Conservation (phyloP, 108 stramenopile species). For the Seminavis robusta region DNA sequence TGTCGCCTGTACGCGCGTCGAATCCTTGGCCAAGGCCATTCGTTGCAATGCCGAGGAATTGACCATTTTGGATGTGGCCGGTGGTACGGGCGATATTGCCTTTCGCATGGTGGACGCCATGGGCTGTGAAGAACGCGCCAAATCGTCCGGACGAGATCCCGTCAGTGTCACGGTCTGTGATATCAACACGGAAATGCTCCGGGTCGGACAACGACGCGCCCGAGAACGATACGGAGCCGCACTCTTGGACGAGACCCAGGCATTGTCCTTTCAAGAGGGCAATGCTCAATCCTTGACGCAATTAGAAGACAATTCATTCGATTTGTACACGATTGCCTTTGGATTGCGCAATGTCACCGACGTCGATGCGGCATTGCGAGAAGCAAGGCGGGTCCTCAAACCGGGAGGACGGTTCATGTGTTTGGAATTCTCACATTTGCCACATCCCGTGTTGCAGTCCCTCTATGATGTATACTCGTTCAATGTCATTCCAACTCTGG, state of each 20-base stretch:
- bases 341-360: slow-evolving; percentile 98
- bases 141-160: slow-evolving; percentile 37
- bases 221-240: slow-evolving; percentile 44
- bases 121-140: slow-evolving; percentile 52
- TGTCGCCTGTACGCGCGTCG: slow-evolving; percentile 65
- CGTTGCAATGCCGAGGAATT: slow-evolving; percentile 16
- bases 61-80: slow-evolving; percentile 92
- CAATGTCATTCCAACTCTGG: slow-evolving; percentile 91
- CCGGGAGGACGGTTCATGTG: slow-evolving; percentile 98
- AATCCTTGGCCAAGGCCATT: slow-evolving; percentile 52
- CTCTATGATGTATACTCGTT: slow-evolving; percentile 93
- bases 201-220: slow-evolving; percentile 83
- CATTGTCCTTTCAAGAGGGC: slow-evolving; percentile 75
- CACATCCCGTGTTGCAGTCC: slow-evolving; percentile 53
- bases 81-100: slow-evolving; percentile 98
- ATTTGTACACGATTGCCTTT: slow-evolving; percentile 97
- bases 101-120: slow-evolving; percentile 90
- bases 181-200: slow-evolving; percentile 96
- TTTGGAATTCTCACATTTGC: slow-evolving; percentile 93
- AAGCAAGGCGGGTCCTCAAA: slow-evolving; percentile 88
- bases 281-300: slow-evolving; percentile 90
- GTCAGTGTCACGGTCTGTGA: slow-evolving; percentile 93
- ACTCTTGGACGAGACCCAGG: slow-evolving; percentile 44
- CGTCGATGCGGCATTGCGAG: slow-evolving; percentile 78
- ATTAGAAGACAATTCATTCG: slow-evolving; percentile 89